A percentile compares a stretch with the other conserved stretches of the same genome.
Evolutionary conservation across 2,329 filamentous ascomycete genomes (phyloP).

Genomic region (Ceratocystis cacaofunesta): DNA sequence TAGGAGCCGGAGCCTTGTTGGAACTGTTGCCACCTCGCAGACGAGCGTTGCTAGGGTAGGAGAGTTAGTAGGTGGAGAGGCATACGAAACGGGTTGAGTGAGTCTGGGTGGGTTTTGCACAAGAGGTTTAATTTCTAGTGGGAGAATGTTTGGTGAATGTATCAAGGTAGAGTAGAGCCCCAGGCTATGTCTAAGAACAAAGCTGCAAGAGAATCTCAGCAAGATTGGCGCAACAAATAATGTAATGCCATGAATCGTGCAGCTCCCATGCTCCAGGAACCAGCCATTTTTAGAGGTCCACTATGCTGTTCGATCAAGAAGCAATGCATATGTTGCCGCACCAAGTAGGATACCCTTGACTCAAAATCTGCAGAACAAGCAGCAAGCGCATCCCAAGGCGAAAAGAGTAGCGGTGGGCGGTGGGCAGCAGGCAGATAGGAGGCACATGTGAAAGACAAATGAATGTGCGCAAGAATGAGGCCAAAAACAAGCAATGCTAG

Average conservation of each 20-base stretch:
- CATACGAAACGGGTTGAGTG: background rate
- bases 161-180: no score
- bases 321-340: background rate
- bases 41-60: conserved; percentile 24
- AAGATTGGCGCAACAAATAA: background rate
- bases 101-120: background rate
- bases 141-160: background rate
- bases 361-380: conserved; percentile 4
- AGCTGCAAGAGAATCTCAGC: background rate
- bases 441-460: background rate
- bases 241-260: background rate
- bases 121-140: background rate
- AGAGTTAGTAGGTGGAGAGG: background rate
- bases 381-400: background rate
- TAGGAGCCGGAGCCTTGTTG: conserved; percentile 33
- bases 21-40: conserved; percentile 16
- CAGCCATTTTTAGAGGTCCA: background rate
- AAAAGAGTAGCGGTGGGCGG: background rate
- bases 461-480: background rate
- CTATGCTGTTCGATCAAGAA: background rate
- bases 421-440: background rate
- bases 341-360: background rate
- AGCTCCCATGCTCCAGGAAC: background rate
- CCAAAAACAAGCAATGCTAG: background rate
- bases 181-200: background rate